Conservation (phyloP, 2,329 filamentous ascomycete genomes). For the Trichophyton verrucosum region DNA sequence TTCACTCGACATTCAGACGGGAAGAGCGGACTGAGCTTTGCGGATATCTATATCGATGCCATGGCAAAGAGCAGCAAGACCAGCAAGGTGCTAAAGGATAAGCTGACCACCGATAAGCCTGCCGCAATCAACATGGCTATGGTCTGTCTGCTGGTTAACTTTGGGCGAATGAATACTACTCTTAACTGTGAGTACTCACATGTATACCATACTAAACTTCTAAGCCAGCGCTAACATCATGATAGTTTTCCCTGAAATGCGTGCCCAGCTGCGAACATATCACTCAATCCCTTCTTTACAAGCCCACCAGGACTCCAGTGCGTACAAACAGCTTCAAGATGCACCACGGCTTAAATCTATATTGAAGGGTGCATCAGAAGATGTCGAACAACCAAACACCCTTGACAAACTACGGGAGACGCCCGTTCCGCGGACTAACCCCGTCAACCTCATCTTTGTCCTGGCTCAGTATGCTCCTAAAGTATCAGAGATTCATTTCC, state of each 20-base stretch:
- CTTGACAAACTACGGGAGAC: conserved; percentile 66
- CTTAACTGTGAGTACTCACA: conserved; percentile 64
- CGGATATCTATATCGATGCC: conserved; percentile 93
- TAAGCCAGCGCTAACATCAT: not conserved
- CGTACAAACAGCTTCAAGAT: conserved; percentile 96
- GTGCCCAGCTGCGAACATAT: conserved; percentile 91
- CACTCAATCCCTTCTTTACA: conserved; percentile 95
- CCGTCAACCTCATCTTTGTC: conserved; percentile 93
- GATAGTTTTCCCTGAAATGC: conserved; percentile 96
- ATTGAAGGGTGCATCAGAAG: conserved; percentile 89
- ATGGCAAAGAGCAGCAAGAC: conserved; percentile 99
- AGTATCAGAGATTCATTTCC: conserved; percentile 87
- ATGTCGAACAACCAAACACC: conserved; percentile 69
- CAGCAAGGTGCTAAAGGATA: conserved; percentile 95
- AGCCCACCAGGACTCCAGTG: conserved; percentile 84
- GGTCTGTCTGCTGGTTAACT: conserved; percentile 94
- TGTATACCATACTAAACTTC: conserved; percentile 3
- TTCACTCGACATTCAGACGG: conserved; percentile 89
- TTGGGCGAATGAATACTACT: conserved; percentile 97
- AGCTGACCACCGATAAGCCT: conserved; percentile 79
- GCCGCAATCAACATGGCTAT: conserved; percentile 98
- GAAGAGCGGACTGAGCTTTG: conserved; percentile 63
- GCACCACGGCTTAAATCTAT: conserved; percentile 93
- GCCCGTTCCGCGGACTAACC: conserved; percentile 71
- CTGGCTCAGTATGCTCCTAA: conserved; percentile 82